Base-by-base conservation (phyloP, 2,329 filamentous ascomycete genomes). In the Verticillium albo-atrum region DNA sequence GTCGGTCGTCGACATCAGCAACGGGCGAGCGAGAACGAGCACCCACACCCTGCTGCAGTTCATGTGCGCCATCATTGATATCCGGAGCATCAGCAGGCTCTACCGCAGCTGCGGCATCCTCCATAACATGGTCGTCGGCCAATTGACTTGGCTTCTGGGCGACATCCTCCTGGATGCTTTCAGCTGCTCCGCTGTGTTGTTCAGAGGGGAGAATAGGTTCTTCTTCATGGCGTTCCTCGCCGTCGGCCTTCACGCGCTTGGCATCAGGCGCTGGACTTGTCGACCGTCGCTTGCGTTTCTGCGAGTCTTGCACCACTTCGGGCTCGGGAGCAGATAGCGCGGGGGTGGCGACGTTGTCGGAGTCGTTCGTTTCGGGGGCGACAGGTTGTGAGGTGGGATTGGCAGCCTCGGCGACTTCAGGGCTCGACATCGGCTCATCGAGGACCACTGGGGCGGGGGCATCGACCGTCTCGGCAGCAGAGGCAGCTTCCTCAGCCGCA, bases 281-380 rank as follows among this genome's bases (percentile, higher is more conserved):
- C 51, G 86, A 90, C 65, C 86, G 81, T 65, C 87, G 84, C 71
- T 89, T 90, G 62, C 88, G 81, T 72, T 88, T 90, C 65, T 84
- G 83, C 47, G 77, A 76, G 64, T 88, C 85, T 62, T 84, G 79
- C 34, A 75, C 32, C 56, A 58, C 55, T 42, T 61, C 56, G 53
- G 54, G 54, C 17, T 60, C 58, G 32, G 51, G 54, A 5, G 58
- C 27, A 6, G 60, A 34, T 32, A 62, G 60, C 23, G 30, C 26
- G 9, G 68, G 61, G 12, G 64, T 60, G 42, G 20, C n/a, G 25
- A 50, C 14, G 7, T 7, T 20, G 10, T 50, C 10, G 9, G 42
- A 26, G 42, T 12, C 42, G 20, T 50, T 50, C 17, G n/a, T 14
- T 12, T 12, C 42, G 42, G n/a, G n/a, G 20, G 20, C 55, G 59